Evolutionary conservation across 1,139 yeast genomes (phyloP), one percentile per base, ranked within the genome.

Genomic region (Magnusiomyces suaveolens): DNA sequence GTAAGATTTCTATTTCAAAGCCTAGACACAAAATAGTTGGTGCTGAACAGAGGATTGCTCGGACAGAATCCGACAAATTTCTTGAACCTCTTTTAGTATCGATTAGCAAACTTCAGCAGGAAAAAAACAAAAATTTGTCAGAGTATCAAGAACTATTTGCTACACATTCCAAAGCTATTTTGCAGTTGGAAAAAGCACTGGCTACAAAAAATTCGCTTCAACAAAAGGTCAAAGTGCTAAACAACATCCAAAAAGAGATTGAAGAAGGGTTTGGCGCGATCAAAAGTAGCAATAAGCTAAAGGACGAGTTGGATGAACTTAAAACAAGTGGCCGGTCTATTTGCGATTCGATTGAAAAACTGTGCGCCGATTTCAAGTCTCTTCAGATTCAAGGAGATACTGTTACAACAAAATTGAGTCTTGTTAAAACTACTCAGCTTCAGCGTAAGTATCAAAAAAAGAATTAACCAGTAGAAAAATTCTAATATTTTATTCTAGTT

Each of bases 61-160:
- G 14, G 18, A 2, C 29, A 10, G 18, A n/a, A 3, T 47, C 55
- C 8, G 57, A 55, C 26, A 51, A 53, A 47, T 51, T 53, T 8
- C 36, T 55, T 14, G 53, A 50, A 21, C 55, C 53, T 10, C 51
- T 55, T 6, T 33, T 55, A 10, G 38, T 51, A 2, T 54, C 57
- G 3, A 50, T 56, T 12, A 51, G 50, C 26, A 49, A 46, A 12
- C 39, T 53, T 14, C 56, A 52, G 46, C 25, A 38, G 2, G 58
- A 56, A 49, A 53, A 53, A 39, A 46, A 46, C 12, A 36, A 20
- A 3, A 36, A 53, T 21, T 54, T 51, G 46, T 14, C 52, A 12
- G 54, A 56, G 20, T 52, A 51, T 43, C 48, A 49, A n/a, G 18
- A 39, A 1, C 50, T 53, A 20, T 21, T 46, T 16, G 46, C 25